Percentiles rank a stretch among this genome's conserved stretches.
phyloP scores from a whole-genome alignment of 2,329 filamentous ascomycete genomes.

The Cyclaneusma minus region DNA sequence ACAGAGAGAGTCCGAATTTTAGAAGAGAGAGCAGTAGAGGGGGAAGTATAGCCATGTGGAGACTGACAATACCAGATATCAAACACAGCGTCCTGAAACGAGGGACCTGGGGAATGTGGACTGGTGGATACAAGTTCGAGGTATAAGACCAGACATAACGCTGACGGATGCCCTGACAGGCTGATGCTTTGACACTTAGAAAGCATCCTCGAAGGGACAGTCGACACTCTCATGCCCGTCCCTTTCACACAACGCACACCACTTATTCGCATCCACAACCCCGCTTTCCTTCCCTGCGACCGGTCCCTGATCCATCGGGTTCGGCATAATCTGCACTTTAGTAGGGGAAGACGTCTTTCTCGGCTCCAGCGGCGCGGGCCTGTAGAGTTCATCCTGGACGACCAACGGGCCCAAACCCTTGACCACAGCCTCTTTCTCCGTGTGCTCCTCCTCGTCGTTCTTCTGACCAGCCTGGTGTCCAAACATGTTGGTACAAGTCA shows the following conservation, averaged over 20 bases:
- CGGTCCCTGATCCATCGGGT: slow-evolving; percentile 49
- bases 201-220: slow-evolving; percentile 79
- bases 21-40: too few species aligned
- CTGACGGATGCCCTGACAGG: too few species aligned
- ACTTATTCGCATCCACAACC: slow-evolving; percentile 70
- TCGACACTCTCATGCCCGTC: slow-evolving; percentile 95
- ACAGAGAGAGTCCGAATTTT: too few species aligned
- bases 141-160: too few species aligned
- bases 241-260: slow-evolving; percentile 92
- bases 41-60: too few species aligned
- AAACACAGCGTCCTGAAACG: too few species aligned
- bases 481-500: slow-evolving; percentile 89
- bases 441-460: too few species aligned
- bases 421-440: too few species aligned
- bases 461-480: slow-evolving; percentile 21
- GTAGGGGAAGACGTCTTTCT: slow-evolving; percentile 17
- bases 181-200: slow-evolving; percentile 30
- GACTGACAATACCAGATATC: too few species aligned
- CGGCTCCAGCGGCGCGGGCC: slow-evolving; percentile 40
- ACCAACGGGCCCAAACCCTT: too few species aligned
- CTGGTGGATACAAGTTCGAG: too few species aligned
- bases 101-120: too few species aligned
- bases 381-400: slow-evolving; percentile 29
- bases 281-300: slow-evolving; percentile 67
- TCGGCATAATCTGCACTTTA: slow-evolving; percentile 30